Base-by-base conservation (phyloP, 257 asterid genomes). In the Ajuga chamaepitys region DNA sequence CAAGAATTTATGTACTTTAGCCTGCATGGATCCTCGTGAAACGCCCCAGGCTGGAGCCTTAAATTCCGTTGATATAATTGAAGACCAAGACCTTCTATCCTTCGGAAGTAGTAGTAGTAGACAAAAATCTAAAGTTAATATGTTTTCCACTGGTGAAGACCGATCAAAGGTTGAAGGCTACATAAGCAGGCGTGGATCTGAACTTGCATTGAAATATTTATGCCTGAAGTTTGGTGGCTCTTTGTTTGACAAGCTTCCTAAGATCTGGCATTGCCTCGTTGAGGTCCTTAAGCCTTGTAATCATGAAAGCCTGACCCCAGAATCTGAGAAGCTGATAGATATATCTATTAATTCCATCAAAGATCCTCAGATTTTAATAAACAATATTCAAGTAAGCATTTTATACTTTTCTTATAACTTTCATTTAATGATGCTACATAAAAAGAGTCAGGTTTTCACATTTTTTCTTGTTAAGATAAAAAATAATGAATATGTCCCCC, bases 21-120 rank as follows among this genome's bases (percentile, higher is more conserved):
- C 86, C 59, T 88, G 95, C 84, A 79, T 82, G 96, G 99, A 94
- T 90, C 95, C 95, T 77, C 75, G 92, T 48, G 99, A 90, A 83
- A 94, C 99, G 3, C 99, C 99, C 46, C 95, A 88, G 81, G 99
- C 96, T 68, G 91, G 84, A 62, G 82, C 83, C 30, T 68, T 94
- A 73, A 86, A 71, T 79, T 94, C 96, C 62, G 83, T 86, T 57
- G 99, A 86, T 72, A 77, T 81, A 63, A 86, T 94, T 77, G 99
- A 88, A 77, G 98, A 88, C 70, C 93, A 88, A 61, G 96, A 88
- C 58, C 95, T 94, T 74, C 76, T 83, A 70, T 84, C 87, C 58
- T 85, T 83, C 28, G 92, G 95, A 75, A 86, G 85, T 67, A 78
- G 82, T 65, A 70, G 76, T 30, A 68, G 78, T 50, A 80, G 81